Percentiles rank a stretch among this genome's conserved stretches.
phyloP scores from a whole-genome alignment of 1,284 basidiomycete species.

The Ceratobasidium sp. region DNA sequence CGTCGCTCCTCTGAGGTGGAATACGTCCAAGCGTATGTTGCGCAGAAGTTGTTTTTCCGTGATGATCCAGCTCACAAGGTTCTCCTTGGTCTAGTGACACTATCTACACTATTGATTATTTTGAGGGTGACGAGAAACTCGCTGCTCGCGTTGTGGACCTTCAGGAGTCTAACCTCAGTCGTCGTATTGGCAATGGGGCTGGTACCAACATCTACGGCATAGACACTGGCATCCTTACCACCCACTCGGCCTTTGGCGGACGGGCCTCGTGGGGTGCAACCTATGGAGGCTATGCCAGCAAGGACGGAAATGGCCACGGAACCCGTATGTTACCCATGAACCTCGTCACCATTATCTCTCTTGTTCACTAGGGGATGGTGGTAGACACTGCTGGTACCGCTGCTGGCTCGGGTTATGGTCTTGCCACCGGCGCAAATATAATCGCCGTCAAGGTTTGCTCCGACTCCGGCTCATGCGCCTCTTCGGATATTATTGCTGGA shows the following conservation, averaged over 20 bases:
- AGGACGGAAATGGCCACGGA: constrained; percentile 43
- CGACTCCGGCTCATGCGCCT: constrained; percentile 91
- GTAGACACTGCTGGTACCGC: constrained; percentile 55
- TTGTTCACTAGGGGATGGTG: constrained; percentile 13
- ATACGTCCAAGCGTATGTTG: constrained; percentile 28
- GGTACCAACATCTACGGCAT: constrained; percentile 15
- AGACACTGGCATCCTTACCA: constrained; percentile 33
- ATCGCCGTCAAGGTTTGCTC: constrained; percentile 98
- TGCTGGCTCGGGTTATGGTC: constrained; percentile 78
- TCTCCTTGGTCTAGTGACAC: neutral
- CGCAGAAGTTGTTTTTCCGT: no score
- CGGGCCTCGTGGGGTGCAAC: constrained; percentile 45
- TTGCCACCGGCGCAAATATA: constrained; percentile 92
- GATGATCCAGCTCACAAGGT: neutral
- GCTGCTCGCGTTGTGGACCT: neutral
- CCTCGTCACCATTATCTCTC: neutral
- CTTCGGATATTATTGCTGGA: constrained; percentile 91
- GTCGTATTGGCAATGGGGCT: constrained; percentile 5
- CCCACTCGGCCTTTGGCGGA: constrained; percentile 41
- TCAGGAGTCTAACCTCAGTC: neutral
- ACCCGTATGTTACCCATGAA: constrained; percentile 32
- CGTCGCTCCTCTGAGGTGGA: constrained; percentile 34
- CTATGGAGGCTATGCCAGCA: constrained; percentile 30
- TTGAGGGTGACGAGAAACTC: constrained; percentile 31
- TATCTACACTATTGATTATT: constrained; percentile 22